Evolutionary conservation across 2,329 filamentous ascomycete genomes (phyloP), one percentile per base, ranked within the genome.

Genomic region (Claviceps digitariae): DNA sequence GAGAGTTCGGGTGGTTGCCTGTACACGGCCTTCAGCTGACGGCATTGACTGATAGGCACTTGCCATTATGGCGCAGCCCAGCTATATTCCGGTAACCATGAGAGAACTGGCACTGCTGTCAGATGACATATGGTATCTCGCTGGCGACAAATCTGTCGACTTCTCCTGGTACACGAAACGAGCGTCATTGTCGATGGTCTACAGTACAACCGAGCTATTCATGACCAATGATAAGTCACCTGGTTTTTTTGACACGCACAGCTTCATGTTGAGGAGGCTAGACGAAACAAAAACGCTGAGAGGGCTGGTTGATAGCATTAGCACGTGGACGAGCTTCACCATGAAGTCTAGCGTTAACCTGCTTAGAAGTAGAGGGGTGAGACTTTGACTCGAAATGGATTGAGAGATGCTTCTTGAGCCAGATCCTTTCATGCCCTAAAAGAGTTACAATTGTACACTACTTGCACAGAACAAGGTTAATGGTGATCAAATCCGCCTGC

Each of bases 101-200:
- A 77, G 77, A 46, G 93, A 97, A 70, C 79, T 98, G 4, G 83
- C 86, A 44, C 74, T 79, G 50, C 80, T 98, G 4, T 79, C 86
- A n/a, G 91, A 96, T 66, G 93, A 98, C 67, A 94, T 98, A 51
- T 87, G 86, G 77, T 90, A 86, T 63, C 79, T 95, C 4, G 81
- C 91, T 0, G 88, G 89, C 50, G 93, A 97, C 67, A 75, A 72
- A 23, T 79, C 83, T 23, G 87, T 96, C 56, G 90, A 97, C 67
- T 79, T 81, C 4, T 84, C 82, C 4, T 98, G 93, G 93, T 98
- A 98, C 63, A 73, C 77, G 54, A 81, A 81, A 64, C 76, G 79
- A 49, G 77, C 72, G 3, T 74, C 74, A 21, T 67, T 82, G 10
- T 77, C 78, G 36, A 69, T 76, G 59, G 73, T 79, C 44, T 82